Base-by-base conservation (phyloP, 306 rosid genomes). In the Quercus variabilis region DNA sequence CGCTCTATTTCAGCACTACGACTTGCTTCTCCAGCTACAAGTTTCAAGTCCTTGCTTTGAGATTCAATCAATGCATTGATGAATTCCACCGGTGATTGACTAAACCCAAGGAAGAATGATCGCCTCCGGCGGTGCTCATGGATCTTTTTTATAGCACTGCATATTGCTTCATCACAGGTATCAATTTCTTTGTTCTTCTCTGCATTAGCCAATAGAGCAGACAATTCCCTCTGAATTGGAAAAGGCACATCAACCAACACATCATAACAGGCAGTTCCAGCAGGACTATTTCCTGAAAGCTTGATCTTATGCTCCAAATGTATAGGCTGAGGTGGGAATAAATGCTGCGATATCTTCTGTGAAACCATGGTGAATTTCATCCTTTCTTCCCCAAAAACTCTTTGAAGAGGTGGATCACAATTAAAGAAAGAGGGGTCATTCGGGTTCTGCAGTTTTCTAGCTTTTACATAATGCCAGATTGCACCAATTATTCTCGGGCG, bases 381-480 rank as follows among this genome's bases (percentile, higher is more conserved):
- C 75, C 88, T 96, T 28, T 93, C 97, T 85, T 93, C 99, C 78
- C 99, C 98, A 52, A 96, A 96, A 71, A 96, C 96, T 83, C 86
- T 96, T 72, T 93, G 98, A 80, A 96, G 99, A 25, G 98, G 90
- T 20, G 84, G 94, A 80, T 96, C 99, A 26, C 99, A 96, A 77
- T 76, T 80, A 73, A 96, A 96, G 84, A 84, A 85, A 31, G 99
- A 87, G 12, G 98, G 96, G 79, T 96, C 99, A 30, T 82, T 85
- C 26, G 91, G 94, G 88, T 85, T 90, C 85, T 96, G 99, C 87
- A 96, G 85, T 75, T 93, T 96, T 84, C 99, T 87, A 76, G 99
- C 99, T 90, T 96, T 96, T 78, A 96, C 99, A 87, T 96, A 96
- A 86, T 96, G 98, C 99, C 99, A 96, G 76, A 96, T 91, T 2